phyloP scores from a whole-genome alignment of 2,329 filamentous ascomycete species.

The Ilyonectria sp. region DNA sequence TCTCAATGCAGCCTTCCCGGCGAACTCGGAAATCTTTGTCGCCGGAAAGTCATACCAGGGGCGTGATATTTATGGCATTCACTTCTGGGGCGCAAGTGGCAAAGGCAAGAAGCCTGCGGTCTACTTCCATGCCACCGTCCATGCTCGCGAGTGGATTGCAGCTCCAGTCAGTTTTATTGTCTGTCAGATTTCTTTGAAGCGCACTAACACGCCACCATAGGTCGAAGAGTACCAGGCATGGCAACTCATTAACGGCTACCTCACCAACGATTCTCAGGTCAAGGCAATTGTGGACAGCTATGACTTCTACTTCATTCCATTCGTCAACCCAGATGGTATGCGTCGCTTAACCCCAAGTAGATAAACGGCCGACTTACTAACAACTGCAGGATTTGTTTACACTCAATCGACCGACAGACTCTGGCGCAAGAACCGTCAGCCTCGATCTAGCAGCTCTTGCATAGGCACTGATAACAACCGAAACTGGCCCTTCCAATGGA shows the following conservation, averaged over 20 bases:
- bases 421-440: conserved; percentile 74
- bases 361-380: conserved; percentile 4
- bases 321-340: conserved; percentile 73
- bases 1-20: conserved; percentile 58
- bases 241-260: conserved; percentile 64
- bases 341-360: not conserved
- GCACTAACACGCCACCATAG: conserved; percentile 34
- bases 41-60: conserved; percentile 64
- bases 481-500: conserved; percentile 72
- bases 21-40: conserved; percentile 63
- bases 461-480: conserved; percentile 71
- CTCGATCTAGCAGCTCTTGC: conserved; percentile 57
- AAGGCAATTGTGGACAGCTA: conserved; percentile 70
- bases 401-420: conserved; percentile 70
- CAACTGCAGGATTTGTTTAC: conserved; percentile 56
- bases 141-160: conserved; percentile 73
- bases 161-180: conserved; percentile 49
- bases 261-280: conserved; percentile 52
- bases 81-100: conserved; percentile 64
- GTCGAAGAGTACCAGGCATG: conserved; percentile 68
- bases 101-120: conserved; percentile 65
- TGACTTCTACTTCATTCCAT: conserved; percentile 76
- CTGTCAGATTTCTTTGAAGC: not conserved
- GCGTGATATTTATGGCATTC: conserved; percentile 72
- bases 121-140: conserved; percentile 70